Evolutionary conservation across 768 basidiomycete genomes (phyloP), one percentile per base, ranked within the genome.

Genomic region (Pleurotus ostreatus): DNA sequence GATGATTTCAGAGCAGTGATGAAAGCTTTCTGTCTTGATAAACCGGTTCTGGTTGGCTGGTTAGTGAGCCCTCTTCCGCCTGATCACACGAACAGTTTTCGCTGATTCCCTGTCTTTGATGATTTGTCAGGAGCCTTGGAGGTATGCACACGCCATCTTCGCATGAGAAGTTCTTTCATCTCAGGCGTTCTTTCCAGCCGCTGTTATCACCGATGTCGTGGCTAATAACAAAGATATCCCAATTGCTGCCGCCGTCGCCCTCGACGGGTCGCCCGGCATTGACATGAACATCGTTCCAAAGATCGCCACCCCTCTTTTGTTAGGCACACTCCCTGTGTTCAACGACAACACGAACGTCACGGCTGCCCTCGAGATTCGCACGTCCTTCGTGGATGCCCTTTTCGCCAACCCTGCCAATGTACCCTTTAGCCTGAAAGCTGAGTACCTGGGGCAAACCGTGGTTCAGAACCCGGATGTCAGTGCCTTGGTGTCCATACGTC

Each of bases 401-500:
- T 71, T 68, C 45, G 62, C 64, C 40, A 49, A 67, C 3, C 67
- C 67, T 20, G 63, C 63, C 6, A 57, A 55, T 3, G 64, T 70
- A 11, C 69, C 69, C 0, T 60, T 60, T 48, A 57, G 55, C 9
- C 60, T 65, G 12, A 64, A 61, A 56, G 66, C 63, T 57, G 41
- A 59, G 22, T 68, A 66, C 61, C 43, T 61, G 8, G 70, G 67
- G 0, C 54, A 62, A 7, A 56, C 66, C 41, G 49, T 62, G 2
- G 25, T 63, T 9, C 61, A 62, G 46, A 43, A 54, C 8, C 67
- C 69, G 1, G 57, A 59, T 3, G 60, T 66, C 6, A 60, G 59
- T 55, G 25, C 44, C 12, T 49, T 66, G 4, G 58, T 65, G 11
- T 59, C 67, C 8, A 44, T 52, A 4, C 70, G 72, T 9, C 38